Conservation (phyloP, 2,329 filamentous ascomycete genomes). For the Paramyrothecium roridum region DNA sequence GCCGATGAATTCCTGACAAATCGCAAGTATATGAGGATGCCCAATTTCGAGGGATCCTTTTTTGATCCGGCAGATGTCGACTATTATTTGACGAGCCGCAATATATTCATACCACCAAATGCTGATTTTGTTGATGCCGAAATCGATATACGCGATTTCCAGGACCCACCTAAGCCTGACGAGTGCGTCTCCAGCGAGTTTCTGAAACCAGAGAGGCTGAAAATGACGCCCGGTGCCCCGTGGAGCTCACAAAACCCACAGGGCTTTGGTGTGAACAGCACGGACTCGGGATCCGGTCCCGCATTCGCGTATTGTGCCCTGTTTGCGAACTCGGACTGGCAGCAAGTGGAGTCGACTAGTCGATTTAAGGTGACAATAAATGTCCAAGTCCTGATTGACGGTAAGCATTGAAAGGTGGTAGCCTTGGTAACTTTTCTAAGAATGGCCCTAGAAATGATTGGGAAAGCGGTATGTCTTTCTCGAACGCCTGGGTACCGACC, state of each 20-base stretch:
- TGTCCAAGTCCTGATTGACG: conserved; percentile 27
- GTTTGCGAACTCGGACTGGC: too few species aligned
- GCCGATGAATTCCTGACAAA: conserved; percentile 40
- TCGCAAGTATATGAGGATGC: conserved; percentile 49
- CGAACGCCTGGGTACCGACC: conserved; percentile 34
- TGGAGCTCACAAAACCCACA: too few species aligned
- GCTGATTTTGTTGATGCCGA: conserved; percentile 60
- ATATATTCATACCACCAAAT: conserved; percentile 58
- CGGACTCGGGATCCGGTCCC: too few species aligned
- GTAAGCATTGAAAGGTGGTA: conserved; percentile 19
- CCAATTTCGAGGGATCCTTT: conserved; percentile 70
- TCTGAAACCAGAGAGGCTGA: neutral
- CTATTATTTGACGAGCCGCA: conserved; percentile 63
- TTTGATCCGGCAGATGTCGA: conserved; percentile 77
- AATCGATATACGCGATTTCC: conserved; percentile 42
- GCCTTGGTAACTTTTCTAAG: too few species aligned
- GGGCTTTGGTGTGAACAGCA: too few species aligned
- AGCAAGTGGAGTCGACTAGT: too few species aligned
- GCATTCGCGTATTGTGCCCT: too few species aligned
- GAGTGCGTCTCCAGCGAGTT: neutral
- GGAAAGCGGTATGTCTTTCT: conserved; percentile 33
- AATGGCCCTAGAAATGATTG: conserved; percentile 27
- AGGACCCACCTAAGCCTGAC: neutral
- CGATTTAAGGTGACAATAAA: conserved; percentile 27
- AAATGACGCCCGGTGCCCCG: too few species aligned